Evolutionary conservation across 495 filamentous ascomycete genomes (phyloP).

Genomic region (Trichoderma reesei): DNA sequence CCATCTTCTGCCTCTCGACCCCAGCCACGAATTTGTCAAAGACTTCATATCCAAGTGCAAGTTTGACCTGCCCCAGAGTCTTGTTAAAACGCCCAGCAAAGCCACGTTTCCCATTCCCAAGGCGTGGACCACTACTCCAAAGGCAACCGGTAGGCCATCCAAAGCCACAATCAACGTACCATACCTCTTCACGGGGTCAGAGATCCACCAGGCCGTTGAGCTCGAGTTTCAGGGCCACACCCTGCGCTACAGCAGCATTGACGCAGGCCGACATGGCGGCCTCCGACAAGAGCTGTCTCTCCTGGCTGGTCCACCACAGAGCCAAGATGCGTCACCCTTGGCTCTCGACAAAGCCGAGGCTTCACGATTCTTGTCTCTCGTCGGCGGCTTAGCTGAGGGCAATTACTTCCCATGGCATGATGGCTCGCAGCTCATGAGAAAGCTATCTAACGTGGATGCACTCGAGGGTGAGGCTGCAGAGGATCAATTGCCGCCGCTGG

Average conservation of each 20-base stretch:
- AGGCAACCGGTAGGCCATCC: background rate
- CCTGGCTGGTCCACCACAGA: conserved; percentile 19
- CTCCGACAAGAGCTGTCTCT: conserved; percentile 33
- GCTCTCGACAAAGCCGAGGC: background rate
- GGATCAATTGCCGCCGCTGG: background rate
- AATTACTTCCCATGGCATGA: conserved; percentile 1
- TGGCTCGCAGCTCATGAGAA: background rate
- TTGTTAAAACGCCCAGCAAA: conserved; percentile 27
- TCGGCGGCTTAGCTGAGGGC: background rate
- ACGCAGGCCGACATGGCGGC: conserved; percentile 34
- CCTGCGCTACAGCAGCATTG: conserved; percentile 34
- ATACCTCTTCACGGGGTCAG: conserved; percentile 39
- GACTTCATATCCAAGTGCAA: conserved; percentile 29
- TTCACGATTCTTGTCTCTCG: background rate
- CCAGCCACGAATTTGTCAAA: conserved; percentile 19
- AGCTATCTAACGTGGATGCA: background rate
- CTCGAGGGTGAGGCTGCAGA: background rate
- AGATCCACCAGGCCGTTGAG: conserved; percentile 29
- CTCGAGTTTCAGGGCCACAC: conserved; percentile 28
- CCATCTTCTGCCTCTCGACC: conserved; percentile 14
- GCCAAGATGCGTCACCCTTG: background rate
- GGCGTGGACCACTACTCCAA: background rate
- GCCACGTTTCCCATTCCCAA: background rate
- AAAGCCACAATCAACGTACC: conserved; percentile 15
- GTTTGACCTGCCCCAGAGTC: conserved; percentile 24